Evolutionary conservation across 1,284 basidiomycete species (phyloP), one percentile per base, ranked within the genome.

Genomic region (Cutaneotrichosporon spelunceum): DNA sequence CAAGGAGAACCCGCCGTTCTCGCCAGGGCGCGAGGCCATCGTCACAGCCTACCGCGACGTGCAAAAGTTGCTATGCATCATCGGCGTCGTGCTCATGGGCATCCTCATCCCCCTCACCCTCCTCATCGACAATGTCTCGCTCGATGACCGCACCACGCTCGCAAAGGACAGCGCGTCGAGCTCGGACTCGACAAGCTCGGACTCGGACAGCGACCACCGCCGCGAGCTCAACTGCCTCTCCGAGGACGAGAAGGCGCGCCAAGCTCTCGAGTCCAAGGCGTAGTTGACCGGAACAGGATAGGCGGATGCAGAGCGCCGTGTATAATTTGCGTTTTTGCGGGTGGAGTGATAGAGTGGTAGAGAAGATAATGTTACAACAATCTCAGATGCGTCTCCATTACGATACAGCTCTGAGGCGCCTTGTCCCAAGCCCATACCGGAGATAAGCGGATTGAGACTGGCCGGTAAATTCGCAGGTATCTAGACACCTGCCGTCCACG

Each of bases 21-120:
- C 75, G 1, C 65, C 72, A 4, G 73, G 72, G 29, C 70, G 80
- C 42, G 68, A 68, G 26, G 78, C 76, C 4, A 67, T 77, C 21
- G 62, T 68, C 21, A 52, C 57, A 14, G 76, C 77, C 0, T 79
- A 78, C 59, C 61, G 70, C 23, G 65, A 75, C 53, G 70, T 72
- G 0, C 77, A 78, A 68, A 56, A 65, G 50, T 65, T 70, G 11
- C 64, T 78, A 14, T 68, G 69, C 56, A 77, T 76, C 55, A 67
- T 70, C 14, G 78, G 76, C 59, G 66, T 79, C 29, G 75, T 70
- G 56, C 42, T 78, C 16, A 66, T 64, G 1, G 58, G 64, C 4
- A 50, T 72, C 5, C 30, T 72, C 30, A 56, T 79, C 39, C 26
- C 67, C 16, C 66, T 69, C 21, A 59, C 67, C 0, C 30, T 74